A percentile compares a stretch with the other conserved stretches of the same genome.
These are phyloP conservation scores for Pseudovirgaria hyperparasitica DNA, from an alignment of 2,329 filamentous ascomycete species.

Conservation along the genomic window DNA sequence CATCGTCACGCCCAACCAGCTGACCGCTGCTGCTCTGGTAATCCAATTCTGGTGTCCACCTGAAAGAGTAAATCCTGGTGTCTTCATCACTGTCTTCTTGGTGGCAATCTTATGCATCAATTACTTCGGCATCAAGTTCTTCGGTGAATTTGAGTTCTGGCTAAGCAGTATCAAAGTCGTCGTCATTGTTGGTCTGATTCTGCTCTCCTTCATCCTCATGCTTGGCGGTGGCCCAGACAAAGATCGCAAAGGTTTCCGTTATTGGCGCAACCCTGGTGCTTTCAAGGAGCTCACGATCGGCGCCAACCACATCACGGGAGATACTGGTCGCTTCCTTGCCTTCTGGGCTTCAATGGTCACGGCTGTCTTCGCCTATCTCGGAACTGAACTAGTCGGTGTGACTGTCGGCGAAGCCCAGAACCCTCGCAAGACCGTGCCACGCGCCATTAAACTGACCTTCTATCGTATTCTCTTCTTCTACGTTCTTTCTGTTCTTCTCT, in stretches of 20 bases:
- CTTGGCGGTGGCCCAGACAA: slow-evolving; percentile 29
- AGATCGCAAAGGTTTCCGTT: slow-evolving; percentile 30
- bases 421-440: slow-evolving; percentile 62
- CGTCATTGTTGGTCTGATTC: slow-evolving; percentile 32
- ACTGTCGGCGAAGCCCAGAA: slow-evolving; percentile 72
- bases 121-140: slow-evolving; percentile 45
- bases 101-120: slow-evolving; percentile 31
- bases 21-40: slow-evolving; percentile 68
- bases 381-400: slow-evolving; percentile 59
- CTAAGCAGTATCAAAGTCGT: slow-evolving; percentile 34
- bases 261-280: slow-evolving; percentile 31
- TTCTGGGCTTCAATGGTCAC: slow-evolving; percentile 61
- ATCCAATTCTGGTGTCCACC: slow-evolving; percentile 63
- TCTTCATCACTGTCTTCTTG: slow-evolving; percentile 56
- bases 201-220: slow-evolving; percentile 30
- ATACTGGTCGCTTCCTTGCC: slow-evolving; percentile 29
- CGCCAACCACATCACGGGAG: slow-evolving; percentile 7
- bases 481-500: slow-evolving; percentile 56
- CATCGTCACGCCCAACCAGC: slow-evolving; percentile 72
- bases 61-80: slow-evolving; percentile 58
- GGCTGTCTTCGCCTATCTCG: slow-evolving; percentile 67
- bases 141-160: slow-evolving; percentile 38
- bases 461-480: slow-evolving; percentile 77
- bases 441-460: slow-evolving; percentile 69
- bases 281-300: slow-evolving; percentile 26